These are phyloP conservation scores for Colletotrichum sp. DNA, from an alignment of 2,329 filamentous ascomycete genomes.

Conservation along the genomic window DNA sequence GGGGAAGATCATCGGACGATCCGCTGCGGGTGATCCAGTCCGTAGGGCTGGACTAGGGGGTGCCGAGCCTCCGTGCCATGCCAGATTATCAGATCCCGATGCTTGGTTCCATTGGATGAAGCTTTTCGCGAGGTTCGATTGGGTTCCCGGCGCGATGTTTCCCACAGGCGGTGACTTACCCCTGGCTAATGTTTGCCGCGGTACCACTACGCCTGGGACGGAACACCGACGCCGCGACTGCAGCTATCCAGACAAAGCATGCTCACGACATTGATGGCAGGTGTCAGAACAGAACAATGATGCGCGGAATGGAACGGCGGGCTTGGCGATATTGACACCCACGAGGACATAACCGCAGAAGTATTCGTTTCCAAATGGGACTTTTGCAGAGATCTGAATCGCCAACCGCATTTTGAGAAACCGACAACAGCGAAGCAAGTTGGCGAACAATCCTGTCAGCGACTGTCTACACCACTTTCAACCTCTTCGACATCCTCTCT, in stretches of 20 bases:
- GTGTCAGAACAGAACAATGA: not conserved
- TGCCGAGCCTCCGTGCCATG: not conserved
- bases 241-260: not conserved
- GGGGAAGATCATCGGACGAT: conserved; percentile 16
- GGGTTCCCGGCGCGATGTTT: conserved; percentile 3
- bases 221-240: not conserved
- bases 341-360: not conserved
- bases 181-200: not conserved
- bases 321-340: not conserved
- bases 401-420: not conserved
- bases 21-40: conserved; percentile 1
- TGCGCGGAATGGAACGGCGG: not conserved
- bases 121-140: not conserved
- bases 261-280: not conserved
- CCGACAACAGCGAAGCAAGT: not conserved
- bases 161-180: not conserved
- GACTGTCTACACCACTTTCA: not conserved
- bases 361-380: not conserved
- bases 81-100: conserved; percentile 19
- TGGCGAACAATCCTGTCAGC: not conserved
- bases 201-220: not conserved
- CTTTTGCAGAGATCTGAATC: not conserved
- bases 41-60: conserved; percentile 7
- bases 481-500: not conserved
- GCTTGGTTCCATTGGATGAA: conserved; percentile 10